A percentile compares a stretch with the other conserved stretches of the same genome.
Evolutionary conservation across 2,329 filamentous ascomycete genomes (phyloP).

Genomic region (Sarocladium oryzae): DNA sequence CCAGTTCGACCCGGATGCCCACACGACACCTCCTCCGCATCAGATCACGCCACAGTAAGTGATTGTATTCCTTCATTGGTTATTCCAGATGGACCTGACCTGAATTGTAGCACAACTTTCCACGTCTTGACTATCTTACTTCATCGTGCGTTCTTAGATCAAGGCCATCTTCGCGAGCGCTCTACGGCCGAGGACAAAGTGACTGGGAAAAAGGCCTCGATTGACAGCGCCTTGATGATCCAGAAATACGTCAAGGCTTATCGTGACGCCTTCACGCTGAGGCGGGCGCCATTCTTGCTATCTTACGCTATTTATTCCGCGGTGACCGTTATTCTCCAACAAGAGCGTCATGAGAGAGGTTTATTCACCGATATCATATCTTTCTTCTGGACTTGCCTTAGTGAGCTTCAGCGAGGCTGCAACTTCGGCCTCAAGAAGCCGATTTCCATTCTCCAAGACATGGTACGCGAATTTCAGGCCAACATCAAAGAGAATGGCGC

Average conservation of each 20-base stretch:
- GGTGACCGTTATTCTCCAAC: conserved; percentile 24
- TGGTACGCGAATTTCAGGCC: conserved; percentile 24
- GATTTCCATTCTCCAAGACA: conserved; percentile 25
- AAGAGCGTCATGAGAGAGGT: conserved; percentile 23
- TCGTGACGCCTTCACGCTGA: conserved; percentile 30
- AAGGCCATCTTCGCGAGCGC: conserved; percentile 23
- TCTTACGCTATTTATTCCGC: conserved; percentile 34
- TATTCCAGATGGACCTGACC: conserved; percentile 8
- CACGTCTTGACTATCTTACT: conserved; percentile 37
- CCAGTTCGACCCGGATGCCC: conserved; percentile 15
- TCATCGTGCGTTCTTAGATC: conserved; percentile 36
- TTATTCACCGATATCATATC: conserved; percentile 26
- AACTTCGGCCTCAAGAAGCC: conserved; percentile 31
- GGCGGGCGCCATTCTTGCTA: conserved; percentile 33
- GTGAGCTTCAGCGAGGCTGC: conserved; percentile 27
- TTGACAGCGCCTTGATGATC: conserved; percentile 27
- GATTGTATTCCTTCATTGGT: neutral
- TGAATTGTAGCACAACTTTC: conserved; percentile 24
- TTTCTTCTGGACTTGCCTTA: conserved; percentile 31
- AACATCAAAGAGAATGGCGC: conserved; percentile 21
- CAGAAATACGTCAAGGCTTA: conserved; percentile 30
- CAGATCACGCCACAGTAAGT: conserved; percentile 13
- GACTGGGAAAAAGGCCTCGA: conserved; percentile 21
- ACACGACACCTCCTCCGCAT: conserved; percentile 12
- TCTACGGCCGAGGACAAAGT: conserved; percentile 20